Conservation (phyloP, 176 grass and related monocot species). For the Saccharum officinarum region DNA sequence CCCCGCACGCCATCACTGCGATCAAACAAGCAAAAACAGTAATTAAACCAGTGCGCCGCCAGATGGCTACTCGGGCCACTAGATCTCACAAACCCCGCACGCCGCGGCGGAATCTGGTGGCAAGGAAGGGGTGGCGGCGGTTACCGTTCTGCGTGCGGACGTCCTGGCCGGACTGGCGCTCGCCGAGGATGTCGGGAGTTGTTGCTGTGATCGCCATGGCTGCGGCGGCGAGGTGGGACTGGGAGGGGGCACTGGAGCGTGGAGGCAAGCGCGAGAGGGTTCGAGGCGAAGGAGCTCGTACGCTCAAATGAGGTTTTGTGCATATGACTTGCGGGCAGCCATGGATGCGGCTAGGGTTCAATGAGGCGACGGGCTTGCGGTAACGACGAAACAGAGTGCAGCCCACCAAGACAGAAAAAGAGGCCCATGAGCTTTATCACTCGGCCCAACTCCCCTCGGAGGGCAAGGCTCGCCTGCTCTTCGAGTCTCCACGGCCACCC, state of each 20-base stretch:
- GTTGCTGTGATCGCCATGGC: conserved; percentile 63
- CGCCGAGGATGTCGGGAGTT: conserved; percentile 81
- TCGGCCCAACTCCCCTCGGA: not conserved
- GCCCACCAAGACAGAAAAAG: not conserved
- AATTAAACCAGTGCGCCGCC: not conserved
- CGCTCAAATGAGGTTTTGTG: not conserved
- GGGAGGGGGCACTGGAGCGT: not conserved
- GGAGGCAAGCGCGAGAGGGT: conserved; percentile 19
- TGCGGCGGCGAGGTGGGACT: not conserved
- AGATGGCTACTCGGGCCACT: not conserved
- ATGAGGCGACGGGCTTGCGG: not conserved
- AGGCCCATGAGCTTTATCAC: not conserved
- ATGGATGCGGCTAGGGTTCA: not conserved
- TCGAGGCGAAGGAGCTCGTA: conserved; percentile 17
- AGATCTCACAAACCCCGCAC: conserved; percentile 22
- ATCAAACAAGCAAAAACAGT: not conserved
- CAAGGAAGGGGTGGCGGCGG: not conserved
- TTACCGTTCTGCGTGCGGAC: conserved; percentile 92
- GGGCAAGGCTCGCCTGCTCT: not conserved
- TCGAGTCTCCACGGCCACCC: conserved; percentile 33
- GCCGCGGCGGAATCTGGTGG: conserved; percentile 15
- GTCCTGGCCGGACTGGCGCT: conserved; percentile 93
- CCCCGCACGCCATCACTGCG: conserved; percentile 86
- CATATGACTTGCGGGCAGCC: not conserved
- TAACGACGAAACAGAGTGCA: not conserved